Base-by-base conservation (phyloP, 805 yeast genomes). In the Hanseniaspora clermontiae region DNA sequence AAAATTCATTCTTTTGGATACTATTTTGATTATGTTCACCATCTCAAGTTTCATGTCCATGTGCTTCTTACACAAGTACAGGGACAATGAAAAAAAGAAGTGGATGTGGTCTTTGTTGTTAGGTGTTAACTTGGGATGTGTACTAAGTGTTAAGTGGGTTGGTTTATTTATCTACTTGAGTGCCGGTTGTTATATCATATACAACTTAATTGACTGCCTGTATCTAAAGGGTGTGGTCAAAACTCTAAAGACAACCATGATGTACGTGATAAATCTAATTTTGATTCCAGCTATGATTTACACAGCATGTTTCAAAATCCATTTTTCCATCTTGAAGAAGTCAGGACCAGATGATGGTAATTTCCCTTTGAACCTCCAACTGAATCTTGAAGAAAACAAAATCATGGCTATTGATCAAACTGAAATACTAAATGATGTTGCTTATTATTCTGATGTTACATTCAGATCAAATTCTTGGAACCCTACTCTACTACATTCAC, bases 271-370 rank as follows among this genome's bases (percentile, higher is more conserved):
- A 10, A 71, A 82, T 12, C 72, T 93, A 64, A 87, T 93, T 43
- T 46, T 84, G 1, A 68, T 88, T 19, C 98, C 98, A 2, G 65
- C 82, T 32, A 34, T 75, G 34, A 79, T 91, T 27, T 93, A 87
- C 65, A 66, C 86, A 64, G 63, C 77, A 36, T 79, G 83, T 64
- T 93, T 93, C 77, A 84, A 82, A 65, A 72, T 86, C 43, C 98
- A 93, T 68, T 93, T 93, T 63, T 64, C 76, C 19, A 72, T 89
- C 40, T 77, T 93, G 57, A 80, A 77, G 64, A 82, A 81, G 63
- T 78, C 95, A 1, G 98, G 98, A 19, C 82, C 96, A 0, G 98
- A 97, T 43, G 96, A 91, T 68, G 85, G 95, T 2, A 82, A 93
- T 53, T 87, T 93, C 72, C 83, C 93, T 17, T 83, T 97, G 0